Evolutionary conservation across 768 basidiomycete species (phyloP).

Genomic region (Tricholoma terreum): DNA sequence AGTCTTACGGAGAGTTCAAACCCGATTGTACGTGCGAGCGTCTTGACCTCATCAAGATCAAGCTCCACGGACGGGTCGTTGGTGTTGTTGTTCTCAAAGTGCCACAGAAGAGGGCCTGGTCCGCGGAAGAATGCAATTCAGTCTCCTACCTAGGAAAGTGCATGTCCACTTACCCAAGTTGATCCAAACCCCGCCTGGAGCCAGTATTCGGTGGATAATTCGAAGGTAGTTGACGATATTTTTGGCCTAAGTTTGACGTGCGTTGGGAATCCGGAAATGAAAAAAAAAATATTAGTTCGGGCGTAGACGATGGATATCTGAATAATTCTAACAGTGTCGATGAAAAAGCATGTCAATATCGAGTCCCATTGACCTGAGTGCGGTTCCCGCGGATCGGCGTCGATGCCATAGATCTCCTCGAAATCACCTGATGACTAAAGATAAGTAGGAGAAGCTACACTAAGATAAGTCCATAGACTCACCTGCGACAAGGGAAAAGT

Average conservation of each 20-base stretch:
- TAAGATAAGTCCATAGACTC: conserved; percentile 15
- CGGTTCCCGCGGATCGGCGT: conserved; percentile 52
- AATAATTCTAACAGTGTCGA: conserved; percentile 71
- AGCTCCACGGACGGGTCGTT: conserved; percentile 85
- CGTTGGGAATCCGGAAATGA: background rate
- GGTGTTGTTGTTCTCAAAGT: conserved; percentile 86
- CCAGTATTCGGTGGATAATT: conserved; percentile 80
- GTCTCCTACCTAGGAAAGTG: background rate
- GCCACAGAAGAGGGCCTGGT: conserved; percentile 91
- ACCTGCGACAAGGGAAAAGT: conserved; percentile 88
- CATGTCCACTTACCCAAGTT: conserved; percentile 61
- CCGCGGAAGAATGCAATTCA: background rate
- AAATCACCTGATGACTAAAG: conserved; percentile 71
- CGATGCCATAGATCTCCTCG: conserved; percentile 82
- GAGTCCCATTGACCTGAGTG: conserved; percentile 85
- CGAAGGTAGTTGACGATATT: conserved; percentile 89
- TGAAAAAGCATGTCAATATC: conserved; percentile 93
- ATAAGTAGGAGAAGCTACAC: too few species aligned
- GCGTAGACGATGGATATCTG: background rate
- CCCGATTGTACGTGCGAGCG: conserved; percentile 67
- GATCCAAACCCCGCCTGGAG: conserved; percentile 88
- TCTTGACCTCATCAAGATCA: conserved; percentile 85
- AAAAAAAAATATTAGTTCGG: background rate
- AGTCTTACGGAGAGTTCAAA: conserved; percentile 75
- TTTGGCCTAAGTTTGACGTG: conserved; percentile 58